These are phyloP conservation scores for Neopestalotiopsis sp. DNA, from an alignment of 2,329 filamentous ascomycete genomes.

Conservation along the genomic window DNA sequence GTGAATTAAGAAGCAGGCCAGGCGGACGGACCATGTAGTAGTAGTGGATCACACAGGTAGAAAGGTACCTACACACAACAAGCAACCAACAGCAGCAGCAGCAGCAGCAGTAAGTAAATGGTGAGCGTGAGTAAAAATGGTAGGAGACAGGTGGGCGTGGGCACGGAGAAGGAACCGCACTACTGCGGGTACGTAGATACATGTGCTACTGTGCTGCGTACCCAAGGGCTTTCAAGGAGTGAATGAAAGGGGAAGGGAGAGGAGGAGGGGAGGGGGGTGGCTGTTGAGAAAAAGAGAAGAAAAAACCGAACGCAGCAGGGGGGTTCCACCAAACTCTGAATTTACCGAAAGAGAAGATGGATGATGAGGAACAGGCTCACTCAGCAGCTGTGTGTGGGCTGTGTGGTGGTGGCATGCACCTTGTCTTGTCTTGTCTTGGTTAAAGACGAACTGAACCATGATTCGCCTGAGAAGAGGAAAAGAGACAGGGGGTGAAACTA, in stretches of 20 bases:
- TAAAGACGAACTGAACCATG: conserved; percentile 8
- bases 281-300: not conserved
- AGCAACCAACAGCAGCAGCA: not conserved
- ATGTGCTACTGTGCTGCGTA: not conserved
- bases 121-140: not conserved
- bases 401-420: conserved; percentile 10
- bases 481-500: conserved; percentile 9
- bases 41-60: not conserved
- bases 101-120: not conserved
- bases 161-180: not conserved
- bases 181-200: not conserved
- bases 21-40: not conserved
- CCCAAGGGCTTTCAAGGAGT: not conserved
- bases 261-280: not conserved
- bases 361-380: not conserved
- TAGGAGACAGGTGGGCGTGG: not conserved
- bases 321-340: not conserved
- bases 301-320: not conserved
- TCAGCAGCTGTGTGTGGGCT: not conserved
- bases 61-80: not conserved
- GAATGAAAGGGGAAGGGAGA: not conserved
- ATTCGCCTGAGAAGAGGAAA: not conserved
- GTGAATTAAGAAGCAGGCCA: not conserved
- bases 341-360: not conserved
- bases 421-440: conserved; percentile 7